phyloP scores from a whole-genome alignment of 176 grass and related monocot species.

The Leersia perrieri region DNA sequence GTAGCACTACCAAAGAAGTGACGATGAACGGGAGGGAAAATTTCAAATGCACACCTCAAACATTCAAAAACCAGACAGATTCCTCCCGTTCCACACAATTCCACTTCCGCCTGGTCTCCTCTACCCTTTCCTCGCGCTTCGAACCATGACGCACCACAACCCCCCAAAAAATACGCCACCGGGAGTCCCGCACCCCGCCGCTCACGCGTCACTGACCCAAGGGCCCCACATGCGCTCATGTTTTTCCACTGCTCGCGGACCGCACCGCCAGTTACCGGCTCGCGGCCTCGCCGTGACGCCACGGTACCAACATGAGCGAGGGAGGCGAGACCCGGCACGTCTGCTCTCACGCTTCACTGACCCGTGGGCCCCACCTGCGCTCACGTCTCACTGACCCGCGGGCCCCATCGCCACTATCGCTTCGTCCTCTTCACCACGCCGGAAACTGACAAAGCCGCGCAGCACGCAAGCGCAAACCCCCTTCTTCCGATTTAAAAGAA shows the following conservation, averaged over 20 bases:
- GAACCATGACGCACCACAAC: not conserved
- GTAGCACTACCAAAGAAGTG: not conserved
- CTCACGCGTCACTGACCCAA: not conserved
- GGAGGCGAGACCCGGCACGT: too few species aligned
- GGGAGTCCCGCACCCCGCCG: too few species aligned
- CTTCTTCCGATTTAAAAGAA: constrained; percentile 21
- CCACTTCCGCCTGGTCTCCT: too few species aligned
- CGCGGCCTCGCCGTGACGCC: too few species aligned
- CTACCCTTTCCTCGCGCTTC: not conserved
- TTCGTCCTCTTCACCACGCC: not conserved
- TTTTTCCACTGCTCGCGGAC: too few species aligned
- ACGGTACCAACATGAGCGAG: too few species aligned
- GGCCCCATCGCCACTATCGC: not conserved
- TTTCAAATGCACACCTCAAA: not conserved
- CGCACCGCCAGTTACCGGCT: not conserved
- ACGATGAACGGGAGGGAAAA: not conserved
- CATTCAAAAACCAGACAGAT: not conserved
- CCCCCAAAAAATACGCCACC: not conserved
- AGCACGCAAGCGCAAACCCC: not conserved
- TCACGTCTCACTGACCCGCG: too few species aligned
- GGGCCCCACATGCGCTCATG: too few species aligned
- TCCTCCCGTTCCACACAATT: not conserved
- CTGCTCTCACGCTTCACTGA: not conserved
- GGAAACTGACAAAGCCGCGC: not conserved
- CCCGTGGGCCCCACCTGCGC: not conserved